Evolutionary conservation across 2,329 filamentous ascomycete species (phyloP).

Genomic region (Talaromyces sp.): DNA sequence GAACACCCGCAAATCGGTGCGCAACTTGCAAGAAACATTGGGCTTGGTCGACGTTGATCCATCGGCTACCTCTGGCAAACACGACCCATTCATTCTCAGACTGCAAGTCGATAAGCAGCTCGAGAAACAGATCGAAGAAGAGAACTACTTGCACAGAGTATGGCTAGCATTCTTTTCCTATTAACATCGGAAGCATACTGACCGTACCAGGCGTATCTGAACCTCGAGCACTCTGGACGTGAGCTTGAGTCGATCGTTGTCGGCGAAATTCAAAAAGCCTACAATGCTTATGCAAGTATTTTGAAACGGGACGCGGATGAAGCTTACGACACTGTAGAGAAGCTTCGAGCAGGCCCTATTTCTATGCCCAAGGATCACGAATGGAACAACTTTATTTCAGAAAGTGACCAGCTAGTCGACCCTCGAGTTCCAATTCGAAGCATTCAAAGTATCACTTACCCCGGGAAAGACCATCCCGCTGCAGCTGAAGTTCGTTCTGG

Average conservation of each 20-base stretch:
- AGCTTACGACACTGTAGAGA: slow-evolving; percentile 70
- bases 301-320: slow-evolving; percentile 86
- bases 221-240: slow-evolving; percentile 86
- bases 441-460: slow-evolving; percentile 80
- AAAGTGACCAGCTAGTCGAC: slow-evolving; percentile 81
- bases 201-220: slow-evolving; percentile 70
- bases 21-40: slow-evolving; percentile 73
- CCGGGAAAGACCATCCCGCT: slow-evolving; percentile 79
- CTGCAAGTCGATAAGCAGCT: slow-evolving; percentile 83
- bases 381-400: slow-evolving; percentile 76
- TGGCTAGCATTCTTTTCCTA: slow-evolving; percentile 22
- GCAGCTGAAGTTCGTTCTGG: slow-evolving; percentile 82
- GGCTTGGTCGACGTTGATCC: slow-evolving; percentile 75
- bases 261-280: slow-evolving; percentile 95
- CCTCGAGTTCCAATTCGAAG: slow-evolving; percentile 73
- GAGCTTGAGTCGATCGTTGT: slow-evolving; percentile 96
- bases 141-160: slow-evolving; percentile 92
- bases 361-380: slow-evolving; percentile 92
- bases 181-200: slow-evolving; percentile 14
- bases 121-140: slow-evolving; percentile 89
- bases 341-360: slow-evolving; percentile 76
- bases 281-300: slow-evolving; percentile 88
- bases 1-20: slow-evolving; percentile 70
- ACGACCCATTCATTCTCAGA: slow-evolving; percentile 84
- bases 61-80: slow-evolving; percentile 70